Percentiles rank a stretch among this genome's conserved stretches.
Conservation (phyloP, 345 rosid species). For the Angophora floribunda region DNA sequence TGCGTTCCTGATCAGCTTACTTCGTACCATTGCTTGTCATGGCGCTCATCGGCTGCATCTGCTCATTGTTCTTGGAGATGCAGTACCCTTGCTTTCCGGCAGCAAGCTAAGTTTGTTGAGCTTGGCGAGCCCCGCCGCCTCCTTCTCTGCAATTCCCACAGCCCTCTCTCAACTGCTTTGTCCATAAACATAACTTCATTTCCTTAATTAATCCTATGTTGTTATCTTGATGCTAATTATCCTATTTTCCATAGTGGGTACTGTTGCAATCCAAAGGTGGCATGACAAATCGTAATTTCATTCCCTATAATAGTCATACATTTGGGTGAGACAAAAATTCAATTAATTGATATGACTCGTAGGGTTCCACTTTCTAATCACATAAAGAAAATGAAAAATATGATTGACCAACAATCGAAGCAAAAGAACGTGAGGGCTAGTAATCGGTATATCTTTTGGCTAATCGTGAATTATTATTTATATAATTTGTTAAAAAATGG, state of each 20-base stretch:
- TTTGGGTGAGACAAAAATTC: no score
- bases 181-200: background rate
- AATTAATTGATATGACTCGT: no score
- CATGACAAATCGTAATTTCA: no score
- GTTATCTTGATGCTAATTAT: background rate
- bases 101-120: conserved; percentile 46
- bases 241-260: background rate
- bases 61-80: conserved; percentile 12
- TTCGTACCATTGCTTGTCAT: conserved; percentile 95
- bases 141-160: conserved; percentile 1
- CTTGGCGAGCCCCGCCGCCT: conserved; percentile 29
- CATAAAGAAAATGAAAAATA: no score
- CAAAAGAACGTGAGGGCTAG: no score
- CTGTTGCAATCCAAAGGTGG: background rate
- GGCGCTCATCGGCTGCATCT: conserved; percentile 81
- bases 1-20: conserved; percentile 85
- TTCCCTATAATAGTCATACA: no score
- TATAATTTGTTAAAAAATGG: no score
- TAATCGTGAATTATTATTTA: no score
- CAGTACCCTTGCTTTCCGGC: conserved; percentile 22
- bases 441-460: no score
- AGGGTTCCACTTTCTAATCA: no score
- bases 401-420: no score
- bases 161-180: conserved; percentile 33
- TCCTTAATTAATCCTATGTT: background rate